A percentile compares a stretch with the other conserved stretches of the same genome.
Evolutionary conservation across 345 rosid genomes (phyloP).

Genomic region (Abelmoschus esculentus): DNA sequence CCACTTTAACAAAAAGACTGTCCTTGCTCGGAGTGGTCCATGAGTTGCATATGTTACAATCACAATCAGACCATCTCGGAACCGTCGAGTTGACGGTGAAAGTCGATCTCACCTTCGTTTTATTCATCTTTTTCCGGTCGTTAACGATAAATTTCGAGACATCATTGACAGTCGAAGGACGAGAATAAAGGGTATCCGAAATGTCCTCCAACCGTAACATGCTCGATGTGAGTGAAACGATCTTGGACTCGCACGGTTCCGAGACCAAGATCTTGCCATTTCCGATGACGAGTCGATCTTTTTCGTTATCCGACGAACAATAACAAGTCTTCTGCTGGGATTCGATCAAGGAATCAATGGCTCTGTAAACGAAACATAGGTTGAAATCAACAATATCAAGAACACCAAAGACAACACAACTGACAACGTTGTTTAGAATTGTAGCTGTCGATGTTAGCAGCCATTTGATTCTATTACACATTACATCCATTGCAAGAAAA

Average conservation of each 20-base stretch:
- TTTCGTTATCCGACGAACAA: conserved; percentile 27
- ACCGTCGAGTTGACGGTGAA: conserved; percentile 28
- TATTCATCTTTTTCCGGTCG: conserved; percentile 38
- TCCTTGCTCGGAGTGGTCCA: conserved; percentile 56
- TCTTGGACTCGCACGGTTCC: conserved; percentile 66
- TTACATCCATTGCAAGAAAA: conserved; percentile 20
- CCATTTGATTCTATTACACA: conserved; percentile 20
- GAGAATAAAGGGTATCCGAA: conserved; percentile 78
- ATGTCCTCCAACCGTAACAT: conserved; percentile 76
- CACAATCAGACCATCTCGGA: conserved; percentile 97
- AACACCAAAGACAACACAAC: conserved; percentile 68
- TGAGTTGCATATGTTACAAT: conserved; percentile 60
- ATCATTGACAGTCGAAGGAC: conserved; percentile 47
- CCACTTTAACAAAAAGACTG: conserved; percentile 62
- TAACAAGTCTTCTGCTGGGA: conserved; percentile 83
- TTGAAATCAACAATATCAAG: conserved; percentile 67
- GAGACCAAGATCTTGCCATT: conserved; percentile 65
- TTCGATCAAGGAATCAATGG: conserved; percentile 64
- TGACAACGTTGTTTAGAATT: conserved; percentile 38
- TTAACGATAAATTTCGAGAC: conserved; percentile 27
- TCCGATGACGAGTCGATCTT: conserved; percentile 25
- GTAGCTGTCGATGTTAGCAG: conserved; percentile 29
- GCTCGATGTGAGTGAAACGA: conserved; percentile 54
- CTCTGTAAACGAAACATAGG: conserved; percentile 63
- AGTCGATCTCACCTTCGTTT: conserved; percentile 28